These are phyloP conservation scores for Cadophora malorum DNA, from an alignment of 2,329 filamentous ascomycete species.

Conservation along the genomic window DNA sequence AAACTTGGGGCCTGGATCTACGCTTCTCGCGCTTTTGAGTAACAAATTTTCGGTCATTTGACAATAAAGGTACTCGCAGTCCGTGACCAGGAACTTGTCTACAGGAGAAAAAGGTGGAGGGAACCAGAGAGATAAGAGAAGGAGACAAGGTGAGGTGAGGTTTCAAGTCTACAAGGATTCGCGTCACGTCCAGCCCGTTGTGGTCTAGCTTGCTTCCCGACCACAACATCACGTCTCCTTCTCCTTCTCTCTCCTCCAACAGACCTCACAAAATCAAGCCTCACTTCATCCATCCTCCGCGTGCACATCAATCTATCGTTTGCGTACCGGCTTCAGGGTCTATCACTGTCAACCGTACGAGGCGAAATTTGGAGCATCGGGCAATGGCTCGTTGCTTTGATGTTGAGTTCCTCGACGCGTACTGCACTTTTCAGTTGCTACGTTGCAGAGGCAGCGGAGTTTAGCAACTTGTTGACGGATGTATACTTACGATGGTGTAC, in stretches of 20 bases:
- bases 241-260: not conserved
- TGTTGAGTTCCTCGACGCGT: not conserved
- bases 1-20: no score
- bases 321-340: no score
- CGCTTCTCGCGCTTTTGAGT: no score
- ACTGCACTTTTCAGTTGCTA: not conserved
- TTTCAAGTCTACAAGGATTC: not conserved
- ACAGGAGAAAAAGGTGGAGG: no score
- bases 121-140: no score
- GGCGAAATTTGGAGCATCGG: no score
- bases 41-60: no score
- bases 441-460: not conserved
- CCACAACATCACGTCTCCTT: conserved; percentile 1
- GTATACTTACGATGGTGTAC: not conserved
- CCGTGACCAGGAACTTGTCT: no score
- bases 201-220: not conserved
- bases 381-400: not conserved
- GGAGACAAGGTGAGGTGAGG: not conserved
- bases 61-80: no score
- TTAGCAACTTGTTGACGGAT: not conserved
- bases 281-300: not conserved
- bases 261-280: no score
- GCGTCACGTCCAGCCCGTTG: not conserved
- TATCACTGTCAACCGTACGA: no score
- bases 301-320: no score